phyloP scores from a whole-genome alignment of 345 rosid species.

The Alliaria petiolata region DNA sequence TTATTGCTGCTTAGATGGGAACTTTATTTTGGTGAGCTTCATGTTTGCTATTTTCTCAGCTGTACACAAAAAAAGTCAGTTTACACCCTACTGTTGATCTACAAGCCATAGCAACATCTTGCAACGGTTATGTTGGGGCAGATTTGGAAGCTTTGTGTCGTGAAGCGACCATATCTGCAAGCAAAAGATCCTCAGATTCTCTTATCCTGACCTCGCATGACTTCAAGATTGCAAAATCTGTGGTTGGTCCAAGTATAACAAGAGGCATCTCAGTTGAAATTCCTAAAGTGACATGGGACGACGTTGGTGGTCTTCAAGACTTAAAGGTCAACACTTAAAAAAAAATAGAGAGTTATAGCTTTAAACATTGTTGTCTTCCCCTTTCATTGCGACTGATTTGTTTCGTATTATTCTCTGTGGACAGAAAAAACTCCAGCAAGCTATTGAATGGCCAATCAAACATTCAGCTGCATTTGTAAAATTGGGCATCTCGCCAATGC shows the following conservation, averaged over 20 bases:
- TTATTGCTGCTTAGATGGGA: background rate
- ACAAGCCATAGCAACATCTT: slow-evolving; percentile 64
- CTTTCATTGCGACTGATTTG: background rate
- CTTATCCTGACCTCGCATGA: slow-evolving; percentile 54
- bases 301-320: slow-evolving; percentile 76
- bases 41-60: slow-evolving; percentile 41
- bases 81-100: slow-evolving; percentile 57
- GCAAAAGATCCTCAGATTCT: slow-evolving; percentile 45
- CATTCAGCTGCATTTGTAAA: slow-evolving; percentile 65
- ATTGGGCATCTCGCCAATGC: slow-evolving; percentile 77
- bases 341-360: background rate
- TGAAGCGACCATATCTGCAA: slow-evolving; percentile 60
- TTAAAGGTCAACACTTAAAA: slow-evolving; percentile 45
- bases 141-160: slow-evolving; percentile 94
- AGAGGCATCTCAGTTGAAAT: slow-evolving; percentile 89
- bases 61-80: slow-evolving; percentile 64
- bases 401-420: background rate
- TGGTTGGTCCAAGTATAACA: slow-evolving; percentile 85
- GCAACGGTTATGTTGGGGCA: slow-evolving; percentile 94
- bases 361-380: background rate
- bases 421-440: slow-evolving; percentile 87
- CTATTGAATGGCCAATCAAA: slow-evolving; percentile 96
- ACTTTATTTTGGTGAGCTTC: background rate
- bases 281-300: slow-evolving; percentile 90
- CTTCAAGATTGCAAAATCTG: slow-evolving; percentile 63